phyloP scores from a whole-genome alignment of 805 yeast genomes.

The Allodekkera sacchari region DNA sequence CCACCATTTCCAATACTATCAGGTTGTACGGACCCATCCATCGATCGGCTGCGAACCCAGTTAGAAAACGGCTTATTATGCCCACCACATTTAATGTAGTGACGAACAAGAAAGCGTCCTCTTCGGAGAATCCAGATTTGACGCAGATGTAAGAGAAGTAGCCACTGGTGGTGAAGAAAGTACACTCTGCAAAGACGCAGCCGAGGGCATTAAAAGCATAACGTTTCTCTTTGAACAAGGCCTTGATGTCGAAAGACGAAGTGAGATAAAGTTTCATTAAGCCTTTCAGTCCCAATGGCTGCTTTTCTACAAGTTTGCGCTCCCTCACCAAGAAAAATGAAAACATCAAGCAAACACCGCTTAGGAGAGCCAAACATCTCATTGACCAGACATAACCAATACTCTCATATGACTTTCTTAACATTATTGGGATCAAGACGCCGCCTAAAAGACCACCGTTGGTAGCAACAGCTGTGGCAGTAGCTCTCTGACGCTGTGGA shows the following conservation, averaged over 20 bases:
- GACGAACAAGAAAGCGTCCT: slow-evolving; percentile 35
- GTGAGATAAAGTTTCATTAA: slow-evolving; percentile 4
- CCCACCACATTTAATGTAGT: slow-evolving; percentile 38
- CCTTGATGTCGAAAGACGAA: slow-evolving; percentile 28
- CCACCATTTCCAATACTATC: slow-evolving; percentile 18
- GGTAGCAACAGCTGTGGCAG: slow-evolving; percentile 41
- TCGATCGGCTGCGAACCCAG: slow-evolving; percentile 23
- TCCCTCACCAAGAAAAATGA: slow-evolving; percentile 27
- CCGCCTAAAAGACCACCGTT: slow-evolving; percentile 50
- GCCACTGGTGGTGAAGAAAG: slow-evolving; percentile 36
- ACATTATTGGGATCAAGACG: slow-evolving; percentile 39
- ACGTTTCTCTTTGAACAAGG: slow-evolving; percentile 28
- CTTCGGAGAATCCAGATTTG: slow-evolving; percentile 32
- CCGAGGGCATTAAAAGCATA: slow-evolving; percentile 35
- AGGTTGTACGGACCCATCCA: slow-evolving; percentile 42
- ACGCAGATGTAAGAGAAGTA: slow-evolving; percentile 43
- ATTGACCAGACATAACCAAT: slow-evolving; percentile 53
- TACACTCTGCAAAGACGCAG: slow-evolving; percentile 35
- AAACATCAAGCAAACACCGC: slow-evolving; percentile 16
- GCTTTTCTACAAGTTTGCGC: slow-evolving; percentile 18
- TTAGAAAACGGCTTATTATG: slow-evolving; percentile 20
- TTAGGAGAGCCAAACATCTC: slow-evolving; percentile 38
- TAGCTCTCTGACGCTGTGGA: slow-evolving; percentile 40
- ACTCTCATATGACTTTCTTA: slow-evolving; percentile 35
- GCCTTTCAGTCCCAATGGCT: slow-evolving; percentile 2